phyloP scores from a whole-genome alignment of 805 yeast genomes.

The Torulaspora delbrueckii region DNA sequence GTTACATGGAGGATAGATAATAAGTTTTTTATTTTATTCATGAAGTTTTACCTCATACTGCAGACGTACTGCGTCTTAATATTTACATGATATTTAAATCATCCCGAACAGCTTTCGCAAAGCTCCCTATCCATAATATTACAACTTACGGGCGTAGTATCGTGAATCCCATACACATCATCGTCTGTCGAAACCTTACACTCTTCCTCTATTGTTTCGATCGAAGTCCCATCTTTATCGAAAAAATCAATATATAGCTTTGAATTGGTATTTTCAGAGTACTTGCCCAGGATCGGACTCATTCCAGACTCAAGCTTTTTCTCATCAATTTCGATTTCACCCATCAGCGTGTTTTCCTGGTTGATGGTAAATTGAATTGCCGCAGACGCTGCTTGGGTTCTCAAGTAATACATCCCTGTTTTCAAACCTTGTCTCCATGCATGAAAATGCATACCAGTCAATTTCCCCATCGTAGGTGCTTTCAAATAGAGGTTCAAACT shows the following conservation, averaged over 20 bases:
- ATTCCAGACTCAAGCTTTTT: slow-evolving; percentile 42
- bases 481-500: slow-evolving; percentile 79
- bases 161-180: slow-evolving; percentile 70
- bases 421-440: slow-evolving; percentile 96
- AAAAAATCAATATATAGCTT: slow-evolving; percentile 26
- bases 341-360: slow-evolving; percentile 37
- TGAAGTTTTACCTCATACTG: slow-evolving; percentile 6
- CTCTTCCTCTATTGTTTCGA: slow-evolving; percentile 41
- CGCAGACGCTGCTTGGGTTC: slow-evolving; percentile 95
- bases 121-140: slow-evolving; percentile 89
- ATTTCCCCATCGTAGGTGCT: slow-evolving; percentile 89
- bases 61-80: neutral
- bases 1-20: slow-evolving; percentile 13
- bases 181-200: slow-evolving; percentile 33
- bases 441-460: slow-evolving; percentile 94
- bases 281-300: slow-evolving; percentile 45
- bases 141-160: slow-evolving; percentile 86
- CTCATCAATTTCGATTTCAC: slow-evolving; percentile 1
- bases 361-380: slow-evolving; percentile 88
- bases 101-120: slow-evolving; percentile 97
- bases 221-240: slow-evolving; percentile 31
- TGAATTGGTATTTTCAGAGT: slow-evolving; percentile 12
- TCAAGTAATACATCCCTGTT: slow-evolving; percentile 94
- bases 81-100: slow-evolving; percentile 11
- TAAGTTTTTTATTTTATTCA: slow-evolving; percentile 11